phyloP scores from a whole-genome alignment of 805 yeast species.

The Yarrowia porcina region DNA sequence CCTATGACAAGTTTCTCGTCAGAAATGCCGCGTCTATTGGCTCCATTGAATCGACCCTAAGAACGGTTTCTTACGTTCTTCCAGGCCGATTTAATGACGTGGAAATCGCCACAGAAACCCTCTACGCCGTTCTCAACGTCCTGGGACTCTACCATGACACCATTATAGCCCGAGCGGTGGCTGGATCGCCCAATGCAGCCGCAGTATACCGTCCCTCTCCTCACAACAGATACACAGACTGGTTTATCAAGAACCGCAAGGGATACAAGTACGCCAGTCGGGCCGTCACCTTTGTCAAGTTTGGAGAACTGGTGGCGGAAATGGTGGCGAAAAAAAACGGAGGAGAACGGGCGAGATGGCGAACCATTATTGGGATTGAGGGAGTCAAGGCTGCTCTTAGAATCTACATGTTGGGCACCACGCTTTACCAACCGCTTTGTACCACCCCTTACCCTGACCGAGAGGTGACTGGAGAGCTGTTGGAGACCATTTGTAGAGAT shows the following conservation, averaged over 20 bases:
- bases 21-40: conserved; percentile 40
- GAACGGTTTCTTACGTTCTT: conserved; percentile 38
- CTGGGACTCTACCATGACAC: conserved; percentile 42
- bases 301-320: conserved; percentile 41
- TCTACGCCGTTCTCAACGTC: conserved; percentile 38
- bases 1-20: conserved; percentile 39
- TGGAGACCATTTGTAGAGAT: conserved; percentile 27
- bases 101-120: conserved; percentile 41
- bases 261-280: conserved; percentile 36
- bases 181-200: conserved; percentile 29
- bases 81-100: conserved; percentile 43
- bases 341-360: conserved; percentile 36
- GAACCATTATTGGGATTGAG: conserved; percentile 36
- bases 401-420: conserved; percentile 34
- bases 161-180: conserved; percentile 37
- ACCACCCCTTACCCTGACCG: conserved; percentile 38
- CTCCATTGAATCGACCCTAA: conserved; percentile 40
- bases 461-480: conserved; percentile 38
- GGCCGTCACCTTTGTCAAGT: conserved; percentile 35
- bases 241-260: conserved; percentile 27
- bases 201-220: conserved; percentile 28
- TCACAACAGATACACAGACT: conserved; percentile 37
- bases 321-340: conserved; percentile 37
- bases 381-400: conserved; percentile 37
- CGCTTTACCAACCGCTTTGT: conserved; percentile 36